Evolutionary conservation across 2,329 filamentous ascomycete genomes (phyloP).

Genomic region (Cryphonectria nitschkei): DNA sequence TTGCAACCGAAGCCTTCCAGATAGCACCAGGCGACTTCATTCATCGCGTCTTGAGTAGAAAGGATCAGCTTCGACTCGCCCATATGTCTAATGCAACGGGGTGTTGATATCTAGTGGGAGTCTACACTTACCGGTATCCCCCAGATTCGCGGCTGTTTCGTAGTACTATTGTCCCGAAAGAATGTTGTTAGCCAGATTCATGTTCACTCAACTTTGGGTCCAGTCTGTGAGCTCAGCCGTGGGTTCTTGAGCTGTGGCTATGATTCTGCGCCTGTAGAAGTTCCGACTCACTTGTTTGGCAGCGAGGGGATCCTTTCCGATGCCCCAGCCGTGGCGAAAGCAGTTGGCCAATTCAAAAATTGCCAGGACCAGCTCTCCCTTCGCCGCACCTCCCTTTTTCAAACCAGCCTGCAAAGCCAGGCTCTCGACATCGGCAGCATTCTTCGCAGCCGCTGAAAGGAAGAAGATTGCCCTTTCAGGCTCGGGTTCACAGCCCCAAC

Average conservation of each 20-base stretch:
- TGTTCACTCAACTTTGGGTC: neutral
- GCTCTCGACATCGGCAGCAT: slow-evolving; percentile 85
- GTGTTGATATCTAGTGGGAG: neutral
- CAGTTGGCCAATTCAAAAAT: slow-evolving; percentile 94
- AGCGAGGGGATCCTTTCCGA: slow-evolving; percentile 81
- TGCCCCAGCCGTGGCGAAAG: slow-evolving; percentile 94
- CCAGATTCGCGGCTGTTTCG: slow-evolving; percentile 94
- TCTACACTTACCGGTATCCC: slow-evolving; percentile 70
- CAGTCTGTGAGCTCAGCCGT: neutral
- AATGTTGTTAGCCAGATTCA: slow-evolving; percentile 18
- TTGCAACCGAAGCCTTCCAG: slow-evolving; percentile 94
- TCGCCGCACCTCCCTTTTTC: slow-evolving; percentile 91
- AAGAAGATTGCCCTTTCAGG: slow-evolving; percentile 77
- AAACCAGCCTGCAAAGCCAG: slow-evolving; percentile 83
- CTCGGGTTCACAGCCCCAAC: slow-evolving; percentile 84
- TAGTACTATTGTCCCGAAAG: slow-evolving; percentile 70
- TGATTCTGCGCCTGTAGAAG: neutral
- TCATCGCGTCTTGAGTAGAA: slow-evolving; percentile 79
- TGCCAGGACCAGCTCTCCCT: slow-evolving; percentile 92
- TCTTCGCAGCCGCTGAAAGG: slow-evolving; percentile 85
- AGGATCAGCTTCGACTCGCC: slow-evolving; percentile 35
- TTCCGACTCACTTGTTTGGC: slow-evolving; percentile 66
- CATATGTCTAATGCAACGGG: slow-evolving; percentile 11
- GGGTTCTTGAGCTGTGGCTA: too few species aligned
- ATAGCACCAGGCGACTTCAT: slow-evolving; percentile 95